Evolutionary conservation across 225 moss, liverwort and hornwort genomes (phyloP), one percentile per base, ranked within the genome.

Genomic region (Rhytidiadelphus loreus): DNA sequence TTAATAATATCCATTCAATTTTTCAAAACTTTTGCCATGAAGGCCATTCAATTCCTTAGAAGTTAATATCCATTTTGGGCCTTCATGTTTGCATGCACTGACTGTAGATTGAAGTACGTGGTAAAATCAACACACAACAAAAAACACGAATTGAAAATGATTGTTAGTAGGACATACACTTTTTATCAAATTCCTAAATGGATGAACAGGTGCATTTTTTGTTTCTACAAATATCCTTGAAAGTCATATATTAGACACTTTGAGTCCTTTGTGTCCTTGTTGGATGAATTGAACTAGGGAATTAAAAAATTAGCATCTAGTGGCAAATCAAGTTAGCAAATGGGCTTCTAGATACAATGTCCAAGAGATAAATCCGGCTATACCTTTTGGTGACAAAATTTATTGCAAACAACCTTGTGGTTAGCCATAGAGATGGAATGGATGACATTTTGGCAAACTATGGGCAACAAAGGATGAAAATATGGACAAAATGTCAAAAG

Each of bases 371-470:
- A 32, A 48, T 48, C 2, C 2, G 0, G 1, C 20, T 12, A 4
- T 4, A 48, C 2, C 12, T 50, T 32, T 0, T 0, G 0, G 50
- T 0, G 0, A 50, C 21, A 0, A 32, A 0, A 11, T 11, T 74
- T 20, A 20, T 2, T 20, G 0, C 19, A 19, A 12, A 48, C 4
- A 18, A 3, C 17, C 29, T 72, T 3, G 4, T 0, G 2, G 5
- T 41, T 0, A 3, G 6, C 29, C 29, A 3, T 11, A 2, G 0
- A 0, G 9, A 74, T 48, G 11, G 13, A 3, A 2, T 0, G 4
- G 10, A 74, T 0, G 0, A 48, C 32, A 48, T 48, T 48, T 74
- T 30, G 11, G 6, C 18, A 44, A 17, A 48, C 2, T 29, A 2
- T 8, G 0, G 8, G 8, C 8, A 50, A 33, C 0, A 5, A 1